phyloP scores from a whole-genome alignment of 176 grass and related monocot species.

The Dendrocalamus sinicus region DNA sequence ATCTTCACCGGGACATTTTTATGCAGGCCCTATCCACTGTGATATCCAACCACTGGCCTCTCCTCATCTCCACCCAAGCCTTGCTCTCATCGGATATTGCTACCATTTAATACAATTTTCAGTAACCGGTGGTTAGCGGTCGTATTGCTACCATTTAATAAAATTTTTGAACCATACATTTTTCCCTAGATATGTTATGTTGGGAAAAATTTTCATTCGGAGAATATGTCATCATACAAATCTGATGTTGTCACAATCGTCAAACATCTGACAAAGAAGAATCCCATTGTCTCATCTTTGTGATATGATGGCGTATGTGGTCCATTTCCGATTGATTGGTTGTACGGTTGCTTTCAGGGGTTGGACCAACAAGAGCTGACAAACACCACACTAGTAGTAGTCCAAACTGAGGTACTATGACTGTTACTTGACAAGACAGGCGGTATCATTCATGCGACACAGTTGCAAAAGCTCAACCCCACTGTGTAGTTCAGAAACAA shows the following conservation, averaged over 20 bases:
- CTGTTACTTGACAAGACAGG: not conserved
- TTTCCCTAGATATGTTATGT: not conserved
- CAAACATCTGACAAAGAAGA: not conserved
- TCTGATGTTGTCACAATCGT: not conserved
- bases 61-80: no score
- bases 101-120: no score
- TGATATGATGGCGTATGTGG: not conserved
- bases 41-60: no score
- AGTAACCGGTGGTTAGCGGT: no score
- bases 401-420: not conserved
- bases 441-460: not conserved
- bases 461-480: not conserved
- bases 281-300: not conserved
- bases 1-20: no score
- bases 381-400: not conserved
- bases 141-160: no score
- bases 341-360: conserved; percentile 1
- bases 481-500: not conserved
- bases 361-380: not conserved
- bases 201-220: not conserved
- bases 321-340: not conserved
- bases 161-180: no score
- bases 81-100: no score
- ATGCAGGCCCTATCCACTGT: no score
- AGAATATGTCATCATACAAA: not conserved